Evolutionary conservation across 176 grass and related monocot species (phyloP).

Genomic region (Oryza coarctata): DNA sequence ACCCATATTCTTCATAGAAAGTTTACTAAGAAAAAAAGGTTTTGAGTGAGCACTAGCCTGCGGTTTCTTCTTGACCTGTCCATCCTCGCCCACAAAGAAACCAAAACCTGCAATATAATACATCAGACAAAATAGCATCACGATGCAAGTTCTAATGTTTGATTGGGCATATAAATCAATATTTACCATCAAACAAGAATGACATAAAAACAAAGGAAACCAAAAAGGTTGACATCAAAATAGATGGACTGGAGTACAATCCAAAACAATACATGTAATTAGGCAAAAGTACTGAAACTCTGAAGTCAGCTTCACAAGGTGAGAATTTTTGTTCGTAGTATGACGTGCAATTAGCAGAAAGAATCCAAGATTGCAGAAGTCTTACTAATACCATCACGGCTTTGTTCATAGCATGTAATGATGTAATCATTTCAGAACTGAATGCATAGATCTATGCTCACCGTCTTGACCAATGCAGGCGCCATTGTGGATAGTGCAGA

Average conservation of each 20-base stretch:
- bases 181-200: background rate
- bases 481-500: slow-evolving; percentile 73
- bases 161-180: background rate
- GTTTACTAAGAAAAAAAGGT: background rate
- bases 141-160: background rate
- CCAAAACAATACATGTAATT: background rate
- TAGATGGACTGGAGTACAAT: background rate
- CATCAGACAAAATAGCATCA: background rate
- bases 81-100: slow-evolving; percentile 75
- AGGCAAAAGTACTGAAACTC: background rate
- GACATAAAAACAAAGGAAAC: background rate
- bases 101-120: slow-evolving; percentile 61
- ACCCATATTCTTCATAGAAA: background rate
- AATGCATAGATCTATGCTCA: slow-evolving; percentile 18
- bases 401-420: background rate
- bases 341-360: background rate
- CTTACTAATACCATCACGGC: background rate
- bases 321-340: background rate
- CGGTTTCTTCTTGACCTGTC: slow-evolving; percentile 72
- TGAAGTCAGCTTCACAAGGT: background rate
- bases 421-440: background rate
- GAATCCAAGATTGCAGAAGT: background rate
- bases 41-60: slow-evolving; percentile 43
- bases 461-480: slow-evolving; percentile 90
- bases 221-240: background rate